A percentile compares a stretch with the other conserved stretches of the same genome.
Conservation (phyloP, 2,329 filamentous ascomycete species). For the Rasamsonia emersonii region DNA sequence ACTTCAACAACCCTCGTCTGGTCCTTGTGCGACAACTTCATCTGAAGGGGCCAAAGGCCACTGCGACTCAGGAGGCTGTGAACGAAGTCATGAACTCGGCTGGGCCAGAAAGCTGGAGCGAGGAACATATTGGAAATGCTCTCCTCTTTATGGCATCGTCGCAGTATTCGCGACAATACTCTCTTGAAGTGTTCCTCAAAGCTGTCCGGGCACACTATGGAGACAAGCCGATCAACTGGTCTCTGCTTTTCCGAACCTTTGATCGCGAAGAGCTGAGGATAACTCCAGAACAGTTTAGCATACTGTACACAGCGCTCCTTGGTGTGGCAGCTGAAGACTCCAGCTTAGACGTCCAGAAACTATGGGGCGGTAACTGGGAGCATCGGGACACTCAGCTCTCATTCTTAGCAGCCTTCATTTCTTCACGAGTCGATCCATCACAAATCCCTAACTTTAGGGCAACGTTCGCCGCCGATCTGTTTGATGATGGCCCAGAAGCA, state of each 20-base stretch:
- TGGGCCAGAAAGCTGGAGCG: conserved; percentile 58
- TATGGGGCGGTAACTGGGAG: conserved; percentile 88
- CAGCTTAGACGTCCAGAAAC: conserved; percentile 69
- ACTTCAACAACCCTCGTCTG: conserved; percentile 32
- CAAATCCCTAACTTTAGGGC: conserved; percentile 73
- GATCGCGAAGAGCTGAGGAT: conserved; percentile 71
- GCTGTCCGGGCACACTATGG: conserved; percentile 48
- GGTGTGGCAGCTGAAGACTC: conserved; percentile 57
- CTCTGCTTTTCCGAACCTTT: conserved; percentile 67
- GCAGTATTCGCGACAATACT: conserved; percentile 56
- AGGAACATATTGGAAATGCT: conserved; percentile 74
- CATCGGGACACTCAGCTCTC: conserved; percentile 81
- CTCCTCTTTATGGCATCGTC: conserved; percentile 62
- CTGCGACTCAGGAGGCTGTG: conserved; percentile 62
- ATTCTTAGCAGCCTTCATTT: conserved; percentile 83
- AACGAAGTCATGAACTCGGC: conserved; percentile 50
- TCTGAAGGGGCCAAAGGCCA: conserved; percentile 64
- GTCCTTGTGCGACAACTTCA: conserved; percentile 59
- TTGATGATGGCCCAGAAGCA: conserved; percentile 51
- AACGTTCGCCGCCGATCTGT: conserved; percentile 62
- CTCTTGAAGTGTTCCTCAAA: conserved; percentile 57
- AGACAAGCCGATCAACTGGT: conserved; percentile 53
- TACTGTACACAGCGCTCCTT: conserved; percentile 69
- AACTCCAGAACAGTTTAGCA: conserved; percentile 69
- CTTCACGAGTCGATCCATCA: conserved; percentile 68